phyloP scores from a whole-genome alignment of 495 filamentous ascomycete species.

The Hypoxylon crocopeplum region DNA sequence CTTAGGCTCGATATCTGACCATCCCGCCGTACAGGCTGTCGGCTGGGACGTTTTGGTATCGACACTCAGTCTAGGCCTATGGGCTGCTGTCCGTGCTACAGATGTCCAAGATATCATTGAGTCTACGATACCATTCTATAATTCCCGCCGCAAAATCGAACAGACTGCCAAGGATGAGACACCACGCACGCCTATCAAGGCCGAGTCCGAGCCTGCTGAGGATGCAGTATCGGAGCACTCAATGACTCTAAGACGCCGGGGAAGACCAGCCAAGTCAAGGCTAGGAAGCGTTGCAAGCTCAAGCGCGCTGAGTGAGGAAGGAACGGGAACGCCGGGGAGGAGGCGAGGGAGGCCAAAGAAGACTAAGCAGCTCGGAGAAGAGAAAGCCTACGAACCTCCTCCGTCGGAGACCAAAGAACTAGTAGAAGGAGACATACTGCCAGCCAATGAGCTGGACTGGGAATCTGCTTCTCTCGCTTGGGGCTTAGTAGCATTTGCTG shows the following conservation, averaged over 20 bases:
- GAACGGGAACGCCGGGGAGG: constrained; percentile 11
- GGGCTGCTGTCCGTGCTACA: constrained; percentile 58
- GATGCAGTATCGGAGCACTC: constrained; percentile 25
- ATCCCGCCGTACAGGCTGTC: constrained; percentile 57
- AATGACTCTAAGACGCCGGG: constrained; percentile 35
- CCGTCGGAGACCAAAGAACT: constrained; percentile 26
- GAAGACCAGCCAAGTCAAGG: constrained; percentile 20
- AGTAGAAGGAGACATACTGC: constrained; percentile 42
- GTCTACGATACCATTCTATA: constrained; percentile 27
- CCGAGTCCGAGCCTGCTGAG: constrained; percentile 24
- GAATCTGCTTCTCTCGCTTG: constrained; percentile 54
- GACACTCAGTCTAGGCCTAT: constrained; percentile 57
- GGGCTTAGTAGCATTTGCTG: constrained; percentile 49
- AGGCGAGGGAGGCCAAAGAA: constrained; percentile 38
- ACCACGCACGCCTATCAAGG: constrained; percentile 4
- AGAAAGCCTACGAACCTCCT: constrained; percentile 42
- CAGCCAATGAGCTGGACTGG: constrained; percentile 50
- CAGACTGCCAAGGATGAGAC: constrained; percentile 7
- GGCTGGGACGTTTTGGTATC: constrained; percentile 61
- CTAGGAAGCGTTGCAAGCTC: constrained; percentile 33
- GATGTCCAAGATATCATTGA: constrained; percentile 50
- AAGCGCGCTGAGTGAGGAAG: constrained; percentile 21
- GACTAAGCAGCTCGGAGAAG: constrained; percentile 36
- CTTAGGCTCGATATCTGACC: constrained; percentile 49
- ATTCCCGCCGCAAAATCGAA: constrained; percentile 7